Base-by-base conservation (phyloP, 169 alveolate species). In the Eimeria praecox region DNA sequence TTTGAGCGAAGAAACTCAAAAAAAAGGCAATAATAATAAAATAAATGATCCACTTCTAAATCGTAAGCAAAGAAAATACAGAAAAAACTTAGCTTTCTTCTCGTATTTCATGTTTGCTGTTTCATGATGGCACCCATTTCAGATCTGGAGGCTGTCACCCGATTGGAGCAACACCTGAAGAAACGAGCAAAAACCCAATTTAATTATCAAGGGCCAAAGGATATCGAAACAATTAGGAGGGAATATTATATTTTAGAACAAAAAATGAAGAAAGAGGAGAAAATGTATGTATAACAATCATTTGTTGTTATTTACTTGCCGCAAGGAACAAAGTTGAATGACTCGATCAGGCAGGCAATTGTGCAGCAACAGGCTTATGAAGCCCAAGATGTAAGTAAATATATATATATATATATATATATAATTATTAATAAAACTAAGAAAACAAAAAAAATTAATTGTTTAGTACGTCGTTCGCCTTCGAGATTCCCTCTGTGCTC, bases 401-500 rank as follows among this genome's bases (percentile, higher is more conserved):
- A n/a, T n/a, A n/a, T n/a, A n/a, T n/a, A n/a, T 5, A 18, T 20
- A 8, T 18, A 9, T 73, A 27, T n/a, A 5, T 5, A 64, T 24
- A 10, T 64, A 64, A 64, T 64, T 64, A 18, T 10, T 24, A 9
- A 64, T 9, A 64, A 9, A 10, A 24, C 6, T 24, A 9, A 10
- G 24, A 64, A 64, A 64, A 64, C 5, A n/a, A 78, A 6, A 42
- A 38, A n/a, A n/a, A n/a, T n/a, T n/a, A n/a, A n/a, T n/a, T n/a
- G n/a, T n/a, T 78, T 35, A 78, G 88, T 78, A 38, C 46, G 88
- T 40, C 24, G 27, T n/a, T 3, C 56, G 88, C 33, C 88, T 78
- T 3, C 56, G 62, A 4, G 88, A 18, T 44, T 78, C 88, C 38
- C 88, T 38, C 30, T 2, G 35, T 10, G 88, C 22, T 9, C 64